Evolutionary conservation across 2,329 filamentous ascomycete genomes (phyloP), one percentile per base, ranked within the genome.

Genomic region (Aspergillus aculeatus): DNA sequence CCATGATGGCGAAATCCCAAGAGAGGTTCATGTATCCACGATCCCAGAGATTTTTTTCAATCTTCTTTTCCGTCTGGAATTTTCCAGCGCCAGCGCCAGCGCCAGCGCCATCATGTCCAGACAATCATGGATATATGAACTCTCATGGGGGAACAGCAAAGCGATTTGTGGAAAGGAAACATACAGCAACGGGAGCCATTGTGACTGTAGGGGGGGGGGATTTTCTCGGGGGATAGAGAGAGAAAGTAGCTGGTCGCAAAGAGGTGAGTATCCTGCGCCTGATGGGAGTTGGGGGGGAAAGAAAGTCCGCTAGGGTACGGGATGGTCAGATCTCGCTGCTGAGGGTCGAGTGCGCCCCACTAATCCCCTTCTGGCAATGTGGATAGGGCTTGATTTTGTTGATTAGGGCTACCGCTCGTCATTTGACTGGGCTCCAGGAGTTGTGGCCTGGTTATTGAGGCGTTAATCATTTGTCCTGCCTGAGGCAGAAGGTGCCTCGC

Each of bases 111-210:
- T 23, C 50, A 50, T 50, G 35, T 41, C n/a, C 59, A 32, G 57
- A 62, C 59, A 70, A 68, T 69, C 64, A 67, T 66, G 66, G 66
- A 61, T 62, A 64, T 16, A 44, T 62, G 60, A 62, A 72, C 60
- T 60, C 59, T 66, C 64, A 64, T 76, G 83, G 83, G 85, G 88
- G 86, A 91, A 90, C 92, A 96, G 92, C 92, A 96, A 96, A 96
- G 92, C 92, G 82, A 80, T 89, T 85, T 64, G 56, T 62, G 62
- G 71, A 68, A 72, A 71, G 73, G 70, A 62, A 80, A 96, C 92
- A 83, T 96, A 97, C 93, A 83, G 89, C 85, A 82, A 84, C 84
- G 81, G 89, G 86, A 87, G 89, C 90, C 92, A 96, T 96, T 90
- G 81, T 84, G 81, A 79, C 72, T 80, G 73, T 32, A 38, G 50